Evolutionary conservation across 345 rosid species (phyloP).

Genomic region (Draba incana): DNA sequence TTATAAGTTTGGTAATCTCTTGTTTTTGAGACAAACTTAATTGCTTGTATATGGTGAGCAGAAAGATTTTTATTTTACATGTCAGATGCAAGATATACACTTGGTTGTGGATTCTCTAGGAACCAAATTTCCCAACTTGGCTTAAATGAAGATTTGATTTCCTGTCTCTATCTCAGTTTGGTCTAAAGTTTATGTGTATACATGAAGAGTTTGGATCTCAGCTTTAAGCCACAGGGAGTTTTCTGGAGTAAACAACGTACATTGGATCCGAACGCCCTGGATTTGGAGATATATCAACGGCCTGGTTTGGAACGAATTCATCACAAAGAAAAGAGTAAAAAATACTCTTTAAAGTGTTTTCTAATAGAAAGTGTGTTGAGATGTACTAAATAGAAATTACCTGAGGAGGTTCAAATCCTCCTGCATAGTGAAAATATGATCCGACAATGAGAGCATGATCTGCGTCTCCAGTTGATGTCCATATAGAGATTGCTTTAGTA

Average conservation of each 20-base stretch:
- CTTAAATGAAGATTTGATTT: neutral
- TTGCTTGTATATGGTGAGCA: no score
- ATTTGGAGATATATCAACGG: constrained; percentile 90
- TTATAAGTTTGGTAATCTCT: no score
- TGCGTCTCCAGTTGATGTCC: constrained; percentile 92
- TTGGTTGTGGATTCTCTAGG: neutral
- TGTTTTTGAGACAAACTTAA: no score
- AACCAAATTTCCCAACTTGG: neutral
- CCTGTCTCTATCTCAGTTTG: constrained; percentile 8
- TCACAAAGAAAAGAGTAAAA: neutral
- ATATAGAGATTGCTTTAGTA: constrained; percentile 89
- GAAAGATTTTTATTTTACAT: no score
- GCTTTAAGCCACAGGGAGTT: constrained; percentile 51
- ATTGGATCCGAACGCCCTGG: constrained; percentile 87
- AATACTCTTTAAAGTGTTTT: neutral
- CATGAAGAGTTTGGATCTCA: constrained; percentile 2
- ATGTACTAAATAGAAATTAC: constrained; percentile 41
- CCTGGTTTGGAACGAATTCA: constrained; percentile 49
- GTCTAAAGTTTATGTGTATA: neutral
- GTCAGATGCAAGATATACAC: no score
- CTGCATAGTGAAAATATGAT: constrained; percentile 84
- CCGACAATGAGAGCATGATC: constrained; percentile 88
- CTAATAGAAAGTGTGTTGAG: constrained; percentile 2
- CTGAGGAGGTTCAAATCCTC: constrained; percentile 92
- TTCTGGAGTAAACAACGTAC: constrained; percentile 79